Base-by-base conservation (phyloP, 441 rosid species). In the Breynia disticha region DNA sequence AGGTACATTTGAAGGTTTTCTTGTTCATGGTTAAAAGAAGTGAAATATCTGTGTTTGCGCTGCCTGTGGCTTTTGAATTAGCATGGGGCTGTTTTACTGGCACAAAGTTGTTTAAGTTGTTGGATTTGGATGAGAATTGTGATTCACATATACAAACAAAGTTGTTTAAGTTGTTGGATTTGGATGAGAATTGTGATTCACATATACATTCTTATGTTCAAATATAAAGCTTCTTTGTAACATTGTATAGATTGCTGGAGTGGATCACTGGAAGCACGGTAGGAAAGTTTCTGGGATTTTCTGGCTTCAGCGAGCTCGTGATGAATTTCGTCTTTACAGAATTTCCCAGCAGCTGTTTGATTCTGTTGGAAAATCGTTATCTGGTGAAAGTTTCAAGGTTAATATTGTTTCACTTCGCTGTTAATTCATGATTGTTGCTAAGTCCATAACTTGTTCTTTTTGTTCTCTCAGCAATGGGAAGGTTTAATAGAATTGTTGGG, bases 261-360 rank as follows among this genome's bases (percentile, higher is more conserved):
- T 86, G 57, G 67, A 83, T 76, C 85, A 89, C 57, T 93, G 96
- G 97, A 93, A 93, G 82, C 96, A 86, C 76, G 97, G 97, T 55
- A 76, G 79, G 73, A 86, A 84, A 79, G 95, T 95, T 41, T 69
- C 76, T 62, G 98, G 85, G 54, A 71, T 88, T 28, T 93, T 76
- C 59, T 93, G 97, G 97, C 97, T 91, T 64, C 98, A 82, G 62
- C 95, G 82, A 78, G 97, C 95, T 62, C 74, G 39, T 17, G 91
- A 88, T 38, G 91, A 84, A 65, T 66, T 75, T 56, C 71, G 76
- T 66, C 95, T 88, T 54, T 80, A 76, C 60, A 76, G 74, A 78
- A 91, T 91, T 67, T 81, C 95, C 66, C 95, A 77, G 76, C 86
- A 81, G 76, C 61, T 93, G 72, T 88, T 86, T 75, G 88, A 80